phyloP scores from a whole-genome alignment of 345 rosid species.

The Citrus medica region DNA sequence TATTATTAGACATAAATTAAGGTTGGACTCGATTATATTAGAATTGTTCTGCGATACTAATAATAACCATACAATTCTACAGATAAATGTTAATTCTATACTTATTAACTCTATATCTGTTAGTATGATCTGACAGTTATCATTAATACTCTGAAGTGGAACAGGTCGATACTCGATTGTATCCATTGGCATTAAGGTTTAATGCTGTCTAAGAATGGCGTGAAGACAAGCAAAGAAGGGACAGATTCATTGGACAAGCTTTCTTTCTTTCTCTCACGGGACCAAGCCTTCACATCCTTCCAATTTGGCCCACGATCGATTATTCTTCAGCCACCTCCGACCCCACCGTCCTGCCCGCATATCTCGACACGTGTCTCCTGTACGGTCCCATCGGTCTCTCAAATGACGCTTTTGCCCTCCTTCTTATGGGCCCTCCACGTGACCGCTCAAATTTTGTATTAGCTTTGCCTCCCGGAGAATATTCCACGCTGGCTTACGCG shows the following conservation, averaged over 20 bases:
- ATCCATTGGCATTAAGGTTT: too few relatives aligned
- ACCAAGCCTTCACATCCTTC: not conserved
- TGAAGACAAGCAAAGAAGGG: not conserved
- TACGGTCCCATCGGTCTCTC: not conserved
- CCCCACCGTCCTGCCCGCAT: not conserved
- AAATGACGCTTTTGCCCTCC: not conserved
- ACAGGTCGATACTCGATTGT: too few relatives aligned
- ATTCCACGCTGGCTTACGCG: slow-evolving; percentile 35
- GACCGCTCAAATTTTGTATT: slow-evolving; percentile 22
- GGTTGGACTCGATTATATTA: fast-evolving
- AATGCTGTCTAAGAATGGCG: not conserved
- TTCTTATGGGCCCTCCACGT: slow-evolving; percentile 31
- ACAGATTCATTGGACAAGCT: slow-evolving; percentile 17
- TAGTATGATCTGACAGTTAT: too few relatives aligned
- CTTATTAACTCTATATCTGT: fast-evolving
- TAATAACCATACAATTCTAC: too few relatives aligned
- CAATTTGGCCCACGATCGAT: slow-evolving; percentile 5
- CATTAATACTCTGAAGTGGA: too few relatives aligned
- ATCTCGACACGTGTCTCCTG: not conserved
- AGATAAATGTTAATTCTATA: too few relatives aligned
- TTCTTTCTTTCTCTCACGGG: not conserved
- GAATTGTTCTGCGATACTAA: fast-evolving
- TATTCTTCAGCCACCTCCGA: slow-evolving; percentile 4
- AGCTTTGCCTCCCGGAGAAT: slow-evolving; percentile 23
- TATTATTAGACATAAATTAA: too few relatives aligned